Base-by-base conservation (phyloP, 371 early-diverging fungal genomes). In the Mucor sp. region DNA sequence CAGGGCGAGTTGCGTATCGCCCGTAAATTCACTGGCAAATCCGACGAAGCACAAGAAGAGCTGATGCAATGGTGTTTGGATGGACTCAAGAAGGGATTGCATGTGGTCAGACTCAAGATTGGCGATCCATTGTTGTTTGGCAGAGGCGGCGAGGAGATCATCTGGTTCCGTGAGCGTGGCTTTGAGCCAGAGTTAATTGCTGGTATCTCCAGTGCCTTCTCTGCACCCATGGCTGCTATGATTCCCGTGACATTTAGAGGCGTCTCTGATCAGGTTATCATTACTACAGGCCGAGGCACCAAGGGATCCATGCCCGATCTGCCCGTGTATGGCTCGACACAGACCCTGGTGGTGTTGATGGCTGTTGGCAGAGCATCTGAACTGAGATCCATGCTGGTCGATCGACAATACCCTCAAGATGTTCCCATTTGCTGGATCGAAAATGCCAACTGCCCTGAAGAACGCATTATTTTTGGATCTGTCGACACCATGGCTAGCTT, bases 61-160 rank as follows among this genome's bases (percentile, higher is more conserved):
- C 75, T 92, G 47, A 64, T 78, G 62, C 81, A 81, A 32, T 88
- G 90, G 82, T 91, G 90, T 60, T 74, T 93, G 32, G 87, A 88
- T 58, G 93, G 89, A 17, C 76, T 94, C 27, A 62, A 79, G 7
- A 74, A 83, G 33, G 92, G 92, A 19, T 77, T 85, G 71, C 81
- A 75, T 1, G 96, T 97, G 6, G 93, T 94, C 30, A 81, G 97
- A 53, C 84, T 97, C 61, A 95, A 97, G 84, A 90, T 90, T 60
- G 97, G 97, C 5, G 95, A 95, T 67, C 94, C 95, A 15, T 90
- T 94, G 69, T 83, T 97, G 47, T 97, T 93, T 75, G 96, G 96
- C n/a, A 89, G 97, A 23, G 96, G 95, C 27, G 95, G 91, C 6
- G 97, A 97, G 74, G 97, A 97, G 73, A 78, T 93, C 12, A 55